phyloP scores from a whole-genome alignment of 2,329 filamentous ascomycete genomes.

The Didymella glomerata region DNA sequence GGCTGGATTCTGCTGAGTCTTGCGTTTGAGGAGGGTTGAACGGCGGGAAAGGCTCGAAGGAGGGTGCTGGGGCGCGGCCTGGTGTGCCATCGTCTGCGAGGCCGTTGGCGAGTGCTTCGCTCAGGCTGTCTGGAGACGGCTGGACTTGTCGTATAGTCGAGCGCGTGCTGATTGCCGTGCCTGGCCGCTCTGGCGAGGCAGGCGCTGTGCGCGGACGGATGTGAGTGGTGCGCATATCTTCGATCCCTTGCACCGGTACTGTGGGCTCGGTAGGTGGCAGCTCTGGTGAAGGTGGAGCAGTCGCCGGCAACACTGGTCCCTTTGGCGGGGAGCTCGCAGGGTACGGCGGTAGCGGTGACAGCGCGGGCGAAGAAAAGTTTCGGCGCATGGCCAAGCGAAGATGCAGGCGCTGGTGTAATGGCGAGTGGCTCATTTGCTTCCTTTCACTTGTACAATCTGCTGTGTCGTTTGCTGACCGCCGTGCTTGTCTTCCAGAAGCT shows the following conservation, averaged over 20 bases:
- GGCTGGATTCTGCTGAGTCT: background rate
- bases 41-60: constrained; percentile 14
- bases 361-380: constrained; percentile 11
- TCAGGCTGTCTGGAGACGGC: constrained; percentile 35
- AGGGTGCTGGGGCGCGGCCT: background rate
- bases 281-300: constrained; percentile 9
- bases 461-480: background rate
- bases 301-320: background rate
- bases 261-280: background rate
- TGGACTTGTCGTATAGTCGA: constrained; percentile 43
- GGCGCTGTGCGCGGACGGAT: constrained; percentile 28
- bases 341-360: constrained; percentile 10
- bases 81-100: constrained; percentile 13
- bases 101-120: constrained; percentile 16
- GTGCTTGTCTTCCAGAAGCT: background rate
- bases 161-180: constrained; percentile 29
- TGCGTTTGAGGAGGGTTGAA: background rate
- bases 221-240: constrained; percentile 28
- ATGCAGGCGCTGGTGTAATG: constrained; percentile 17
- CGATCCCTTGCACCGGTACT: background rate
- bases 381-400: constrained; percentile 16
- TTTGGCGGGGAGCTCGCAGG: background rate
- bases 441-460: constrained; percentile 6
- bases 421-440: constrained; percentile 20
- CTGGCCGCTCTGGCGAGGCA: constrained; percentile 25